Base-by-base conservation (phyloP, 139 green algal genomes). In the Desmodesmus armatus region DNA sequence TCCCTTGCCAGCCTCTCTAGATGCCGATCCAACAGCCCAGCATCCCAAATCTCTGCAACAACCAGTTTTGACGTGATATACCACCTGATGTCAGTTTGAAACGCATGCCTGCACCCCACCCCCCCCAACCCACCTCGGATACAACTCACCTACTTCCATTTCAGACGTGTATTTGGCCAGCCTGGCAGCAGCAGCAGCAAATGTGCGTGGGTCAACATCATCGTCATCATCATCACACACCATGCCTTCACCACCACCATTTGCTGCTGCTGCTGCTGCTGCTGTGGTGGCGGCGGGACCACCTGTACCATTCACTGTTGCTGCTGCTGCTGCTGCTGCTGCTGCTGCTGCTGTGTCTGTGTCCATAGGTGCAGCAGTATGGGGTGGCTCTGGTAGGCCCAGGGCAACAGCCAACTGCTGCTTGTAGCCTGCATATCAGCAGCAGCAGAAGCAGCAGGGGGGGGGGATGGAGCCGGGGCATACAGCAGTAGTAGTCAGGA, bases 131-230 rank as follows among this genome's bases (percentile, higher is more conserved):
- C n/a, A n/a, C n/a, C n/a, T n/a, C n/a, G n/a, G n/a, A n/a, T n/a
- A n/a, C n/a, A 27, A 37, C 71, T 40, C 35, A 76, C 88, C 85
- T 53, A 78, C 82, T 1, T 31, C 55, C 63, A 91, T 51, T 0
- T 91, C 85, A 19, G 77, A 90, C 2, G 92, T 96, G 78, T 87
- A 91, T 21, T 93, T 85, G 7, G 90, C 92, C 84, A 96, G 88
- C 17, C 90, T 84, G 2, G 91, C 92, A 23, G 84, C 93, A 27
- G 92, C 93, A 44, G 89, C 77, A 60, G 75, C 73, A 70, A 96
- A 84, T 6, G 92, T 94, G 71, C 92, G 89, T 0, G 93, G 91
- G 83, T 93, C 93, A 13, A 94, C 76, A 53, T 93, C 91, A 35
- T 87, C 86, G 51, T 90, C 89, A 40, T 90, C 88, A 78, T 90